Evolutionary conservation across 345 rosid species (phyloP).

Genomic region (Hibiscus syriacus): DNA sequence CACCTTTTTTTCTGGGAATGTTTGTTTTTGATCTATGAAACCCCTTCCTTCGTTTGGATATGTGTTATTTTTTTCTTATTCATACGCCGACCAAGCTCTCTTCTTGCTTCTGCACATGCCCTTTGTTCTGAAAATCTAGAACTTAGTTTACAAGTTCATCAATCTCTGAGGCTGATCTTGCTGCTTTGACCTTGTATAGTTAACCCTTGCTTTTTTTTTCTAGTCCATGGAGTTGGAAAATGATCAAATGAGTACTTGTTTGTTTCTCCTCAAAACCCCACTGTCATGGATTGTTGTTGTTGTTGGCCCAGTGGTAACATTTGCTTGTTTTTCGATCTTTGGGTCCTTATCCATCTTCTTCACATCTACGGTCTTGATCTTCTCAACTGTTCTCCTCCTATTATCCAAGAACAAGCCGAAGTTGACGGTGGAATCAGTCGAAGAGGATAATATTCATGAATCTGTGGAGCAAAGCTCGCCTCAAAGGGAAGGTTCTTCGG

Average conservation of each 20-base stretch:
- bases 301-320: constrained; percentile 20
- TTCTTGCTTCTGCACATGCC: not conserved
- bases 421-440: constrained; percentile 5
- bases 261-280: constrained; percentile 27
- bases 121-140: not conserved
- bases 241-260: constrained; percentile 20
- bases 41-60: not conserved
- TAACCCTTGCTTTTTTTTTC: not conserved
- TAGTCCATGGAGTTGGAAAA: constrained; percentile 23
- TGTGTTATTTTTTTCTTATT: no score
- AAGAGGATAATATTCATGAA: constrained; percentile 12
- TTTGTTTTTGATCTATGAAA: not conserved
- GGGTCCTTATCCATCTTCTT: constrained; percentile 28
- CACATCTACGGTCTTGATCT: constrained; percentile 26
- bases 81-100: no score
- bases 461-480: constrained; percentile 13
- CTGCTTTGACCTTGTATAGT: no score
- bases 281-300: constrained; percentile 25
- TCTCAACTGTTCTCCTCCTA: constrained; percentile 22
- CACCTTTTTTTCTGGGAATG: not conserved
- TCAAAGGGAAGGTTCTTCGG: not conserved
- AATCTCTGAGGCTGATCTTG: not conserved
- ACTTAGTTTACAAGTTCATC: no score
- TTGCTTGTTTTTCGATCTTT: constrained; percentile 24
- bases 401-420: constrained; percentile 15